Percentiles rank a stretch among this genome's conserved stretches.
Evolutionary conservation across 768 basidiomycete species (phyloP).

Genomic region (Naganishia vaughanmartiniae): DNA sequence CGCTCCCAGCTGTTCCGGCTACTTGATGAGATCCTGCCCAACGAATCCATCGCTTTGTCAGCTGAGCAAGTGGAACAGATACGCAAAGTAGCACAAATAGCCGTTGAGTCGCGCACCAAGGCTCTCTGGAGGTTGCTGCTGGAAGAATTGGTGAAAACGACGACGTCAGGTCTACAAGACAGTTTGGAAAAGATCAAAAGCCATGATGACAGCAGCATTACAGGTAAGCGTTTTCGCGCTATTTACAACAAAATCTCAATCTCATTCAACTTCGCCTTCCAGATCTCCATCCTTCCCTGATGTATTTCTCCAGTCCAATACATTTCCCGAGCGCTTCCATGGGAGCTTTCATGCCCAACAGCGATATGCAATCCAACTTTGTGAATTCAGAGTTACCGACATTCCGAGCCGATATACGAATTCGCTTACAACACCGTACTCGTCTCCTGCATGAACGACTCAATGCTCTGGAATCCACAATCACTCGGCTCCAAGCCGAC

Average conservation of each 20-base stretch:
- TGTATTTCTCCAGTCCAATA: conserved; percentile 59
- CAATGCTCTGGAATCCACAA: conserved; percentile 59
- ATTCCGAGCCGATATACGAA: conserved; percentile 63
- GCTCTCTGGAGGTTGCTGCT: conserved; percentile 63
- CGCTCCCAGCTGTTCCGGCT: conserved; percentile 57
- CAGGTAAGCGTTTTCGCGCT: conserved; percentile 40
- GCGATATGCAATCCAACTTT: conserved; percentile 9
- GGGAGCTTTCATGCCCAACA: conserved; percentile 9
- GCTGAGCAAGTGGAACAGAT: conserved; percentile 58
- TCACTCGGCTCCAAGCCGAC: not conserved
- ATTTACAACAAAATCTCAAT: not conserved
- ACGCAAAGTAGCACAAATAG: conserved; percentile 57
- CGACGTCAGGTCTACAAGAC: conserved; percentile 48
- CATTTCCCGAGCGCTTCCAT: conserved; percentile 25
- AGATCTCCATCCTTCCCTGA: conserved; percentile 61
- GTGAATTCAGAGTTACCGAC: conserved; percentile 52
- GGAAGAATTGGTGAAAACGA: conserved; percentile 53
- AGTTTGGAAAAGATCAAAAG: conserved; percentile 53
- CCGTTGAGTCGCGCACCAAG: conserved; percentile 60
- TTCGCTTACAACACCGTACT: conserved; percentile 67
- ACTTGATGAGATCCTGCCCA: conserved; percentile 53
- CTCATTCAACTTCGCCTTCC: conserved; percentile 14
- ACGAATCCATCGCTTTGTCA: conserved; percentile 55
- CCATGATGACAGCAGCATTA: conserved; percentile 43
- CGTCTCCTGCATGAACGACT: conserved; percentile 63